These are phyloP conservation scores for Candida mattraensis DNA, from an alignment of 805 yeast genomes.

Conservation along the genomic window DNA sequence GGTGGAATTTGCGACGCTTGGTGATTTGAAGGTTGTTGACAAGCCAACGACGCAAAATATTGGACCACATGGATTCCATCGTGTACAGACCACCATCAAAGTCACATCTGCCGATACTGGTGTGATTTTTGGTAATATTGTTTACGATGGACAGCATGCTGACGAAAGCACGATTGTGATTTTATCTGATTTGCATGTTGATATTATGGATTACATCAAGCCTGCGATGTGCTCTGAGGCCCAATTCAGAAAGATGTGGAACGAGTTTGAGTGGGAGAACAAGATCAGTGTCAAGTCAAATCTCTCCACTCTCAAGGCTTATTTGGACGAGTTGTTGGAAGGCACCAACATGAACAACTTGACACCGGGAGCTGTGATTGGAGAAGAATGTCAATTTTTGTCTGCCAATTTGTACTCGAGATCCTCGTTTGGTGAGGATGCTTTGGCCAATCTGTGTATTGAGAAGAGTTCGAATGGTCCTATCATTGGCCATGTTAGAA, in stretches of 20 bases:
- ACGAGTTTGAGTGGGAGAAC: constrained; percentile 99
- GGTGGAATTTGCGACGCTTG: constrained; percentile 94
- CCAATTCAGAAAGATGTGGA: constrained; percentile 97
- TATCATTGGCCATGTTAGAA: constrained; percentile 90
- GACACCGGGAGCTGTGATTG: constrained; percentile 88
- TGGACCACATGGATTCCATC: constrained; percentile 97
- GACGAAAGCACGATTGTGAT: constrained; percentile 87
- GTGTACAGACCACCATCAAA: constrained; percentile 82
- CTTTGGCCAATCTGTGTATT: constrained; percentile 91
- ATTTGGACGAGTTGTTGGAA: constrained; percentile 69
- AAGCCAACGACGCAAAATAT: constrained; percentile 85
- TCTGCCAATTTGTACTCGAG: constrained; percentile 92
- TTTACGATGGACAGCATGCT: constrained; percentile 94
- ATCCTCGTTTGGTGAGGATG: constrained; percentile 96
- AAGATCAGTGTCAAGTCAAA: constrained; percentile 84
- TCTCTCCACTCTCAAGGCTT: constrained; percentile 66
- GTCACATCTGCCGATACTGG: constrained; percentile 98
- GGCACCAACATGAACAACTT: constrained; percentile 94
- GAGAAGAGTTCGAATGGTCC: constrained; percentile 76
- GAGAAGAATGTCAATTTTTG: constrained; percentile 86
- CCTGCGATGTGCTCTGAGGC: constrained; percentile 91
- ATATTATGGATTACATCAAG: constrained; percentile 94
- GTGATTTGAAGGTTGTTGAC: constrained; percentile 93
- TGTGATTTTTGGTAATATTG: constrained; percentile 94
- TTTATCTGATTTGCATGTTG: constrained; percentile 91